These are phyloP conservation scores for Epichloe aotearoae DNA, from an alignment of 2,329 filamentous ascomycete species.

Conservation along the genomic window DNA sequence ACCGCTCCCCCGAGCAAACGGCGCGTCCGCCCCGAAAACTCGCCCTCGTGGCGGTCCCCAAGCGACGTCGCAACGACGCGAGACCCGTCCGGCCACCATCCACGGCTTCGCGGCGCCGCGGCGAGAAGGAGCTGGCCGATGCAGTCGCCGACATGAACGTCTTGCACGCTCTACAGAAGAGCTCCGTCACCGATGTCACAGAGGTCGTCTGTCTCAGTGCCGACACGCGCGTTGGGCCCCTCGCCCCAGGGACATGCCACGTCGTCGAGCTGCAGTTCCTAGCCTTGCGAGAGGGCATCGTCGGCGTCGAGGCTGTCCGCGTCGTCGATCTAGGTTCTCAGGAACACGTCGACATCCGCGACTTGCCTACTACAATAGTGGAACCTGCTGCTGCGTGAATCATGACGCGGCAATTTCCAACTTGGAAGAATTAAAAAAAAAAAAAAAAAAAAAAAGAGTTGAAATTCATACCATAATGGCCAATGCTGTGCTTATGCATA, in stretches of 20 bases:
- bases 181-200: conserved; percentile 46
- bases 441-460: no score
- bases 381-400: conserved; percentile 16
- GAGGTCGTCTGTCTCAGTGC: conserved; percentile 65
- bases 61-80: conserved; percentile 44
- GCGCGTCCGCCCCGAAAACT: conserved; percentile 46
- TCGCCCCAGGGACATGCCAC: conserved; percentile 60
- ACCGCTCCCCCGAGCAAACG: conserved; percentile 40
- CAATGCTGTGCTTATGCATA: background rate
- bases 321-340: conserved; percentile 61
- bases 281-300: conserved; percentile 51
- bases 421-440: background rate
- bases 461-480: background rate
- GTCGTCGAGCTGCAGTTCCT: conserved; percentile 61
- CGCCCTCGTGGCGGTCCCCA: conserved; percentile 54
- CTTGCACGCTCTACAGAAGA: conserved; percentile 57
- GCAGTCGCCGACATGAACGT: conserved; percentile 60
- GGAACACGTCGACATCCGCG: conserved; percentile 64
- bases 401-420: background rate
- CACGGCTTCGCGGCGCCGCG: conserved; percentile 24
- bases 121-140: conserved; percentile 38
- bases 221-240: conserved; percentile 58
- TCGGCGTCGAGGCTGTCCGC: conserved; percentile 58
- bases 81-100: conserved; percentile 41
- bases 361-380: conserved; percentile 57